Evolutionary conservation across 2,329 filamentous ascomycete species (phyloP), one percentile per base, ranked within the genome.

Genomic region (Diaporthe citriasiana): DNA sequence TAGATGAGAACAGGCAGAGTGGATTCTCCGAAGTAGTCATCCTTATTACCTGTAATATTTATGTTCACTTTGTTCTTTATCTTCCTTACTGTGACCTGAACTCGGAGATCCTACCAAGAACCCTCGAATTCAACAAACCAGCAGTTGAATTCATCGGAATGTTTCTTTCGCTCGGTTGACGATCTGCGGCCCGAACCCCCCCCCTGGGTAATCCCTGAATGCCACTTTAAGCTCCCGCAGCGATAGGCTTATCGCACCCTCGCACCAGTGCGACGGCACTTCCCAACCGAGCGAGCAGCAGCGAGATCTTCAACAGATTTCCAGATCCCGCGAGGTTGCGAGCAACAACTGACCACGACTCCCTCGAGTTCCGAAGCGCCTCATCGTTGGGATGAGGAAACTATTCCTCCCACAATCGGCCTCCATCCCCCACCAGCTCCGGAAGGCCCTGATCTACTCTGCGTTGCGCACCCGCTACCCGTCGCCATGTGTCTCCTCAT

Each of bases 351-450:
- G 25, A 70, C 40, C 42, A 56, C 53, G 25, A n/a, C 19, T 45
- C 40, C 19, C 75, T 73, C 73, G 70, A 72, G 70, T 73, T 40
- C 35, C 33, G 19, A 47, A 63, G 72, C 75, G 72, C 79, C 80
- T 79, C 77, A 77, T 78, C 80, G 81, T 80, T 82, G 85, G 84
- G 81, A 87, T 87, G 85, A 85, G 83, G 82, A 85, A 82, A 81
- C 78, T 82, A 82, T 77, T 80, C 80, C 78, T 81, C 77, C 79
- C 78, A 77, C 77, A 81, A 77, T 80, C 81, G 80, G 81, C 80
- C 76, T 82, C 79, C 74, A 74, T 78, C 76, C 75, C 71, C 75
- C 56, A 73, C 71, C 70, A 56, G 22, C 68, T 73, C 71, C 70
- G 76, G 73, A 77, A 76, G 77, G 77, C 77, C 71, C 72, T 74